Conservation (phyloP, 495 filamentous ascomycete species). For the Aspergillus bertholletiae region DNA sequence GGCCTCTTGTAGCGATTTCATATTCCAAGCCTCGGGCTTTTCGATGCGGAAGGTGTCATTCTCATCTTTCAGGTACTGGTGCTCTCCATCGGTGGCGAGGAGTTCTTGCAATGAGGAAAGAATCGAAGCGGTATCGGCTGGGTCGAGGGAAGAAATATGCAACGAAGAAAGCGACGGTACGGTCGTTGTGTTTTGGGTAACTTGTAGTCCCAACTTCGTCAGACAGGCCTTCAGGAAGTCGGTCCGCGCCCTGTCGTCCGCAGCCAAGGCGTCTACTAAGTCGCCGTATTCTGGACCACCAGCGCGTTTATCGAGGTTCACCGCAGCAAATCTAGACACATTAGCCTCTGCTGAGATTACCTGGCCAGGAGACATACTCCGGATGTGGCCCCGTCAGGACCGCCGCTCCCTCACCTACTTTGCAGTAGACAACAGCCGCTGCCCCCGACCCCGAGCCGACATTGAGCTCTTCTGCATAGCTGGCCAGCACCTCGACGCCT, state of each 20-base stretch:
- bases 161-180: slow-evolving; percentile 82
- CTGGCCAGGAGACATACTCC: slow-evolving; percentile 58
- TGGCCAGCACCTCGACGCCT: slow-evolving; percentile 79
- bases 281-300: slow-evolving; percentile 62
- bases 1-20: slow-evolving; percentile 49
- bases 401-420: slow-evolving; percentile 77
- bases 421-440: slow-evolving; percentile 85
- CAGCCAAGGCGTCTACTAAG: slow-evolving; percentile 64
- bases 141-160: slow-evolving; percentile 72
- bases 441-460: slow-evolving; percentile 67
- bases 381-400: slow-evolving; percentile 89
- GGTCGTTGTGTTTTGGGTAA: slow-evolving; percentile 62
- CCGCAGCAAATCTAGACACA: slow-evolving; percentile 69
- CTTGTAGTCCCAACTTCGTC: slow-evolving; percentile 74
- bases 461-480: slow-evolving; percentile 70
- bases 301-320: slow-evolving; percentile 64
- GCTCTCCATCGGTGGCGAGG: slow-evolving; percentile 60
- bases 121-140: slow-evolving; percentile 62
- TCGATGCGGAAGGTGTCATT: slow-evolving; percentile 83
- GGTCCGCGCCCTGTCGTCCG: slow-evolving; percentile 65
- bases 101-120: slow-evolving; percentile 63
- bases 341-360: neutral
- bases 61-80: slow-evolving; percentile 78
- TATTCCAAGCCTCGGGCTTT: slow-evolving; percentile 59
- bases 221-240: slow-evolving; percentile 81